A percentile compares a stretch with the other conserved stretches of the same genome.
phyloP scores from a whole-genome alignment of 768 basidiomycete genomes.

The Tricholomella constricta region DNA sequence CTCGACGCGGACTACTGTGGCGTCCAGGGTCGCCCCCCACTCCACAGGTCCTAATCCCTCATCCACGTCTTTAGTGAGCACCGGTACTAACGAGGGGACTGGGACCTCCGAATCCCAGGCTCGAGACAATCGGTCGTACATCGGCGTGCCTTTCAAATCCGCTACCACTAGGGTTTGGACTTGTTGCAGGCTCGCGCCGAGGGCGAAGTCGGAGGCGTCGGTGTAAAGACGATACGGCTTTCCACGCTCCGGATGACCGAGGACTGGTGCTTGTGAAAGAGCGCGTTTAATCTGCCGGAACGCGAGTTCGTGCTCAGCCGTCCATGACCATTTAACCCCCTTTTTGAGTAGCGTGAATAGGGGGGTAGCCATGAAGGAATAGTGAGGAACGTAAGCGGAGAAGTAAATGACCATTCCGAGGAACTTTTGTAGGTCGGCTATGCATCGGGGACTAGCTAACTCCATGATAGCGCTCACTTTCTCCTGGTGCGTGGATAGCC shows the following conservation, averaged over 20 bases:
- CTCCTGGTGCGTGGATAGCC: constrained; percentile 37
- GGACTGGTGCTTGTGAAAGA: constrained; percentile 32
- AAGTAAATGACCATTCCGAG: constrained; percentile 42
- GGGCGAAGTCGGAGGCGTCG: constrained; percentile 29
- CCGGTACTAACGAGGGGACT: background rate
- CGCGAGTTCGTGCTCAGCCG: constrained; percentile 20
- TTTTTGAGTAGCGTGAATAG: no score
- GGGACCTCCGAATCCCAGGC: background rate
- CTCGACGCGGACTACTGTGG: no score
- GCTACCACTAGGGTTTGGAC: constrained; percentile 28
- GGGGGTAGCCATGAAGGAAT: no score
- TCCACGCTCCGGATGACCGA: constrained; percentile 30
- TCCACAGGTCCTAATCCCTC: background rate
- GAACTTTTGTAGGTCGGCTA: constrained; percentile 31
- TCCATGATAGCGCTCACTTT: constrained; percentile 36
- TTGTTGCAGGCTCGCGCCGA: constrained; percentile 33
- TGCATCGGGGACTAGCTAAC: constrained; percentile 26
- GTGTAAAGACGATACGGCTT: no score
- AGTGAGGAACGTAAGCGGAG: constrained; percentile 35
- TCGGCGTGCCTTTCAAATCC: constrained; percentile 29
- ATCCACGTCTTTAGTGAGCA: no score
- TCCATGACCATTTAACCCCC: constrained; percentile 24
- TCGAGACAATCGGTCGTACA: constrained; percentile 19
- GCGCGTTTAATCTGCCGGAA: constrained; percentile 31
- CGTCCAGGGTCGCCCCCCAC: constrained; percentile 17